Evolutionary conservation across 108 stramenopile genomes (phyloP), one percentile per base, ranked within the genome.

Genomic region (Cyclotella cryptica): DNA sequence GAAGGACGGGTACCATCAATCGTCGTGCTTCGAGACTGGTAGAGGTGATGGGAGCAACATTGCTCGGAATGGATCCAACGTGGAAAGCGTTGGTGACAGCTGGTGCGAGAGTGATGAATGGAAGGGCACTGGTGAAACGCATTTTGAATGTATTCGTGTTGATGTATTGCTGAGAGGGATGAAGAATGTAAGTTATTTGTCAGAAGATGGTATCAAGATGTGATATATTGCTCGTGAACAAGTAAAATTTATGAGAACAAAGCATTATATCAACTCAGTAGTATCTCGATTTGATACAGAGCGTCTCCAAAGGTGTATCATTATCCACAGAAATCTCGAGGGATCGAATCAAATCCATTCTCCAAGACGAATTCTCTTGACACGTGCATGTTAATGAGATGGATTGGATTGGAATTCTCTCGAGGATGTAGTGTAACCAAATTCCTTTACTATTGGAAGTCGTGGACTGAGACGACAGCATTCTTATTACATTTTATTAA

Each of bases 11-110:
- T 26, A 57, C 24, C 43, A 66, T 13, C n/a, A 55, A 59, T 22
- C 74, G 74, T 0, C 64, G 73, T 15, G 73, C 74, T 43, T 59
- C 65, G 39, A 75, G 74, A 19, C 57, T 75, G 27, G 65, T 75
- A 14, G 74, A 58, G 26, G 74, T 66, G 65, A 61, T 39, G 35
- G 30, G 30, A 30, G 29, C 13, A 10, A 30, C 9, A 39, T 61
- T 35, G 60, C 12, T 61, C 8, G 13, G 3, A 30, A 39, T 35
- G 29, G 60, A 61, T 61, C 60, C 60, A 12, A 39, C 60, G 13
- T 39, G 60, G 35, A 61, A 61, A 1, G 60, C 60, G n/a, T 61
- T 30, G 29, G 15, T 39, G 29, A 30, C 11, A 13, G 60, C 30
- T 35, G 60, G 47, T n/a, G n/a, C 60, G 30, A 61, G 14, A 11